phyloP scores from a whole-genome alignment of 768 basidiomycete genomes.

The Termitomyces heimii region DNA sequence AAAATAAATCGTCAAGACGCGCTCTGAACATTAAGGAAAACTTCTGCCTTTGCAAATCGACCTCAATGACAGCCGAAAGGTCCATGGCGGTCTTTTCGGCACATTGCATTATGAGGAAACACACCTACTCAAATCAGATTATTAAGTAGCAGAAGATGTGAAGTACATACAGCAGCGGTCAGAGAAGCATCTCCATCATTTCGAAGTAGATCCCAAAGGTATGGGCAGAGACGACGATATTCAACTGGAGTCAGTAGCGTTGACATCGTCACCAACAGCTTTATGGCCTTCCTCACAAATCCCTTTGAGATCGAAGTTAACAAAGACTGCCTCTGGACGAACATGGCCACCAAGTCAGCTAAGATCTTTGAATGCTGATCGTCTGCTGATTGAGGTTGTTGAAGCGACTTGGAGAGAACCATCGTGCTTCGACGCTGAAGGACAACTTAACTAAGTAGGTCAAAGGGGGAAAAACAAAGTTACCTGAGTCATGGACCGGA shows the following conservation, averaged over 20 bases:
- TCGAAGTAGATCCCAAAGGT: conserved; percentile 54
- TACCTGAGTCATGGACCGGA: conserved; percentile 40
- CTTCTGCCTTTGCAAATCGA: conserved; percentile 49
- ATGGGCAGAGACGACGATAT: conserved; percentile 42
- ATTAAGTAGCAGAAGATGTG: not conserved
- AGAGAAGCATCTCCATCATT: conserved; percentile 34
- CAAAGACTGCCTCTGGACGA: conserved; percentile 31
- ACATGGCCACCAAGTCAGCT: conserved; percentile 27
- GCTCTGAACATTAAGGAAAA: not conserved
- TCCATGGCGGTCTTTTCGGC: conserved; percentile 54
- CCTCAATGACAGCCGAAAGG: conserved; percentile 43
- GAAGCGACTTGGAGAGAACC: conserved; percentile 24
- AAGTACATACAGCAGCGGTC: conserved; percentile 42
- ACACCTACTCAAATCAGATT: conserved; percentile 31
- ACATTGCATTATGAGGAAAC: conserved; percentile 68
- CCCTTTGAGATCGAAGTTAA: conserved; percentile 39
- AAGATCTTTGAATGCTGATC: conserved; percentile 10
- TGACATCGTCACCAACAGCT: conserved; percentile 60
- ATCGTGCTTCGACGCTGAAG: conserved; percentile 38
- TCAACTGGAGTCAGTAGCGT: conserved; percentile 44
- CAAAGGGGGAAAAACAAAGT: conserved; percentile 8
- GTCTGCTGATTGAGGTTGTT: conserved; percentile 15
- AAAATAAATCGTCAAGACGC: not conserved
- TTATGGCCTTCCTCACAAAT: conserved; percentile 40
- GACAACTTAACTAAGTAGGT: conserved; percentile 7